Evolutionary conservation across 2,329 filamentous ascomycete genomes (phyloP).

Genomic region (Epichloe coenophiala): DNA sequence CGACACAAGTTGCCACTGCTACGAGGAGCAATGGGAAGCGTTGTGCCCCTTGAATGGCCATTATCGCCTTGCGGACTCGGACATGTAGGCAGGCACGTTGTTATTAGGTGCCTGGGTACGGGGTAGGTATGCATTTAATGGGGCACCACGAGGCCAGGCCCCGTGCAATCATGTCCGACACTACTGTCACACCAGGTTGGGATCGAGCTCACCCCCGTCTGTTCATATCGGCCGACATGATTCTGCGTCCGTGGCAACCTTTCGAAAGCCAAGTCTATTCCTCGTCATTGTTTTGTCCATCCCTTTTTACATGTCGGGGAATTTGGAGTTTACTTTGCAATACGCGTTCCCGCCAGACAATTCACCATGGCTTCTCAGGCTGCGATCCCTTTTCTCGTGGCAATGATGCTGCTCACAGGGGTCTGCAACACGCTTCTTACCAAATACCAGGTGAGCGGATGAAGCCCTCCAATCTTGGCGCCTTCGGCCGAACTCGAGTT

Average conservation of each 20-base stretch:
- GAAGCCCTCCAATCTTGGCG: background rate
- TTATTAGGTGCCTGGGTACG: no score
- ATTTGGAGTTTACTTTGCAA: background rate
- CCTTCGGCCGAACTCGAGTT: background rate
- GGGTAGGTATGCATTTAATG: background rate
- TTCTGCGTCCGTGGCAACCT: background rate
- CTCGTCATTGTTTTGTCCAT: background rate
- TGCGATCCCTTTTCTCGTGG: conserved; percentile 72
- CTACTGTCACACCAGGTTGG: background rate
- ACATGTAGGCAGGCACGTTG: no score
- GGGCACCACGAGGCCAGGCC: background rate
- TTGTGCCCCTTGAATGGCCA: no score
- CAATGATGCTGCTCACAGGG: conserved; percentile 92
- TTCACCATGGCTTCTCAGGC: conserved; percentile 53
- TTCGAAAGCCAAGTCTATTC: background rate
- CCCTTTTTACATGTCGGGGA: background rate
- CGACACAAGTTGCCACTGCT: no score
- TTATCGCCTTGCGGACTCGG: no score
- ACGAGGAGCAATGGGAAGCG: no score
- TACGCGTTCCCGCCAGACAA: background rate
- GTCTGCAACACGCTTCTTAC: conserved; percentile 95
- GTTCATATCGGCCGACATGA: background rate
- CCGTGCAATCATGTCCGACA: background rate
- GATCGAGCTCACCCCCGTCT: background rate
- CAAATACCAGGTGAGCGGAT: conserved; percentile 68